Evolutionary conservation across 2,329 filamentous ascomycete genomes (phyloP), one percentile per base, ranked within the genome.

Genomic region (Colletotrichum cordylinicola): DNA sequence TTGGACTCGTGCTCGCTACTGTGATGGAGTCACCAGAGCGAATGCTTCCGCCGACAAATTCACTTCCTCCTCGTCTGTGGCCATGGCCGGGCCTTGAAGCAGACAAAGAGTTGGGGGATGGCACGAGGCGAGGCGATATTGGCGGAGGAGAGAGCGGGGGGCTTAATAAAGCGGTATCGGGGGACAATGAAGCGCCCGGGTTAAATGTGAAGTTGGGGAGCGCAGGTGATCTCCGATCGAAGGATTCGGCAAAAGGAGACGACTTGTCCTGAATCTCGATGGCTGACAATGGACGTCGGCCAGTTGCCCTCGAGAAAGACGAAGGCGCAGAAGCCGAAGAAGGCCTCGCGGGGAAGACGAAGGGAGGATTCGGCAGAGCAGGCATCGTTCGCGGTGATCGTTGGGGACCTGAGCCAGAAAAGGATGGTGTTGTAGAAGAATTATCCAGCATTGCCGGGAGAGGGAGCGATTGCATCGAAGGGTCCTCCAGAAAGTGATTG

Each of bases 11-110:
- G 83, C 91, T 94, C 85, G 94, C 88, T 9, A 91, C 85, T 12
- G 90, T 90, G 66, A 92, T 91, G 1, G 90, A 87, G 64, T 90
- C 91, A 15, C 91, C 86, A 84, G 88, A 84, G 79, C 91, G 87
- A 78, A 90, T 85, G 79, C 93, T 94, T 9, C 94, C 94, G 48
- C 95, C 95, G 62, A 98, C 94, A 80, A 98, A 96, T 82, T 98
- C 96, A 82, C 96, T 98, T 33, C 93, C 94, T 70, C 94, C 94
- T 80, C 96, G 91, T 80, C 93, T 90, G 83, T 98, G 96, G 35
- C 94, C 93, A 82, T 96, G 94, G 27, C 86, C 85, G 29, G 90
- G 86, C 76, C 91, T 88, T 24, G 35, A 48, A 12, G 67, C 55
- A n/a, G 90, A 87, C n/a, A 89, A 87, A 21, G 58, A 62, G 29